Evolutionary conservation across 306 rosid species (phyloP).

Genomic region (Lathyrus aphaca): DNA sequence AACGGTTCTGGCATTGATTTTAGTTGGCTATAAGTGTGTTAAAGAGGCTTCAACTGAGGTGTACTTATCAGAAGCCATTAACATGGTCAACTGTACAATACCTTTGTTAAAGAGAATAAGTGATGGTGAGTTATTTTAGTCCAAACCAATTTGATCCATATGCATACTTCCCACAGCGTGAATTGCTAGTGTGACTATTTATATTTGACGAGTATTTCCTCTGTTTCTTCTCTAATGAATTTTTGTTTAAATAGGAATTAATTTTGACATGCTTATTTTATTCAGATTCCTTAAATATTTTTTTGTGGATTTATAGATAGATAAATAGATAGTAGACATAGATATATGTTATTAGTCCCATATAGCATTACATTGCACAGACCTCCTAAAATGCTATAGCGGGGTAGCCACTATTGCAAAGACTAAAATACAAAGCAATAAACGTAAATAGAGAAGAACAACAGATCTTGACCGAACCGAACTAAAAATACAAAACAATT

Average conservation of each 20-base stretch:
- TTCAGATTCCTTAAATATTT: too few relatives aligned
- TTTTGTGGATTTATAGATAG: too few relatives aligned
- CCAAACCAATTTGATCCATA: constrained; percentile 27
- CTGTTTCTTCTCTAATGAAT: constrained; percentile 5
- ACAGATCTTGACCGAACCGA: too few relatives aligned
- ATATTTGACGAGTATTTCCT: constrained; percentile 28
- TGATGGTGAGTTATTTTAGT: constrained; percentile 56
- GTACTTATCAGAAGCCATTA: constrained; percentile 67
- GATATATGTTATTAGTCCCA: too few relatives aligned
- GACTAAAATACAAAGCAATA: too few relatives aligned
- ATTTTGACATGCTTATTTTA: too few relatives aligned
- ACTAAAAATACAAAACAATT: too few relatives aligned
- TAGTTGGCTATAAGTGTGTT: constrained; percentile 68
- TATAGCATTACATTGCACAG: too few relatives aligned
- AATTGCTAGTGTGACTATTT: constrained; percentile 6
- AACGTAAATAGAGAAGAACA: too few relatives aligned
- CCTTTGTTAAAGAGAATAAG: constrained; percentile 58
- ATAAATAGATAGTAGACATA: too few relatives aligned
- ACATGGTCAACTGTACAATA: constrained; percentile 59
- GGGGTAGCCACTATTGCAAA: too few relatives aligned
- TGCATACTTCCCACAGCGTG: constrained; percentile 3
- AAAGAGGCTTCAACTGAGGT: constrained; percentile 65
- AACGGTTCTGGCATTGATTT: constrained; percentile 66
- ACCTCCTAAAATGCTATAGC: too few relatives aligned
- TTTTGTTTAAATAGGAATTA: background rate